Base-by-base conservation (phyloP, 192 early-diverging fungal genomes). In the Mortierella antarctica region DNA sequence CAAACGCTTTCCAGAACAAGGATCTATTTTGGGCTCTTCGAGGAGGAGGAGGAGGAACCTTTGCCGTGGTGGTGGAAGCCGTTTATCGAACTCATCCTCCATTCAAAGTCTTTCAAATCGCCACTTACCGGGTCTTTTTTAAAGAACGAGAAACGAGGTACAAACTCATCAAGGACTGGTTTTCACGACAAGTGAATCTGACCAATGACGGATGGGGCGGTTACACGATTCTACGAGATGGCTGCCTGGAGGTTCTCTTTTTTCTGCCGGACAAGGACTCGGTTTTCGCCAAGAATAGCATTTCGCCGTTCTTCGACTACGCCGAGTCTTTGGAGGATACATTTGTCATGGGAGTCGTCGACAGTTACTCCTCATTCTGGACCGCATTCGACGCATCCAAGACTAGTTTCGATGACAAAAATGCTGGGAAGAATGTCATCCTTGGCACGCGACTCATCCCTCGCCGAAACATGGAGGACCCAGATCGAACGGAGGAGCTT, bases 1-100 rank as follows among this genome's bases (percentile, higher is more conserved):
- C 80, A n/a, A 88, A 85, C 77, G 53, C 62, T 3, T 61, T 75
- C 57, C 57, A 65, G 50, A 83, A 89, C 69, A 3, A 73, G 11
- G 88, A 90, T 70, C 62, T 92, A 5, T 91, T 89, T 54, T 89
- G 87, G 85, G 89, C 88, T 9, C 57, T 90, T 10, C 88, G 89
- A 31, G 90, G 90, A n/a, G 89, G 83, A 44, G 89, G 89, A 31
- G 85, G 83, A 40, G 67, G 51, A 1, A 65, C 54, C 42, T 84
- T 68, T 70, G 83, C 65, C 20, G 78, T 76, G 48, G 69, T 84
- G 9, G 74, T 77, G 15, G 67, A 77, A 21, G 74, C 74, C 9
- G 53, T 64, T 9, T 70, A 70, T 46, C 41, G 46, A 11, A 77
- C 67, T 18, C 74, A 77, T 39, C 67, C 74, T 11, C 15, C 74